phyloP scores from a whole-genome alignment of 257 asterid genomes.

The Solanum infundibuliforme region DNA sequence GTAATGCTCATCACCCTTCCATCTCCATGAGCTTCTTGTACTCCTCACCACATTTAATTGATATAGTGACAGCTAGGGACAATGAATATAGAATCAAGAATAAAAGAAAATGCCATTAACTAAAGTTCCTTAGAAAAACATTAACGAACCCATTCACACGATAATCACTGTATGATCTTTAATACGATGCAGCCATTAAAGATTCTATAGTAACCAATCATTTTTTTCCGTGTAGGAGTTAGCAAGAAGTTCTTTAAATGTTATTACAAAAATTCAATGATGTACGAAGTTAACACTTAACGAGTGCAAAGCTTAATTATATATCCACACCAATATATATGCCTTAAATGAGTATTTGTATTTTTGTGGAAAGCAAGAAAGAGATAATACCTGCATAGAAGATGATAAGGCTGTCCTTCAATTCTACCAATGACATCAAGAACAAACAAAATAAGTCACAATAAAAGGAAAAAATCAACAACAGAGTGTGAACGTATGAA shows the following conservation, averaged over 20 bases:
- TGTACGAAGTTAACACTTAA: background rate
- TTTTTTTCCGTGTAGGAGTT: background rate
- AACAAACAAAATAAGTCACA: background rate
- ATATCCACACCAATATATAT: background rate
- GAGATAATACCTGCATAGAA: constrained; percentile 60
- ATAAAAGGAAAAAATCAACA: background rate
- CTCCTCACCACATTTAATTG: background rate
- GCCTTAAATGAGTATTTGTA: background rate
- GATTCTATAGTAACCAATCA: background rate
- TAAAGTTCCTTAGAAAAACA: background rate
- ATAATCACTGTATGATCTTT: background rate
- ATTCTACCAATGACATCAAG: constrained; percentile 23
- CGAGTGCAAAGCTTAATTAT: background rate
- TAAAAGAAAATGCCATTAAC: background rate
- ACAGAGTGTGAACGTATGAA: background rate
- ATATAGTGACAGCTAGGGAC: background rate
- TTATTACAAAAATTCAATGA: background rate
- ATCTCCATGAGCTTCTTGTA: background rate
- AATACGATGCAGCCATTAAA: background rate
- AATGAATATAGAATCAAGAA: background rate
- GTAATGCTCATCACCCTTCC: background rate
- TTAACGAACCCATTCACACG: background rate
- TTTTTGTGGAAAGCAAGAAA: background rate
- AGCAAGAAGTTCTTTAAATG: background rate
- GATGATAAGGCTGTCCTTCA: constrained; percentile 52